Conservation (phyloP, 768 basidiomycete genomes). For the Rhodotorula sphaerocarpa region DNA sequence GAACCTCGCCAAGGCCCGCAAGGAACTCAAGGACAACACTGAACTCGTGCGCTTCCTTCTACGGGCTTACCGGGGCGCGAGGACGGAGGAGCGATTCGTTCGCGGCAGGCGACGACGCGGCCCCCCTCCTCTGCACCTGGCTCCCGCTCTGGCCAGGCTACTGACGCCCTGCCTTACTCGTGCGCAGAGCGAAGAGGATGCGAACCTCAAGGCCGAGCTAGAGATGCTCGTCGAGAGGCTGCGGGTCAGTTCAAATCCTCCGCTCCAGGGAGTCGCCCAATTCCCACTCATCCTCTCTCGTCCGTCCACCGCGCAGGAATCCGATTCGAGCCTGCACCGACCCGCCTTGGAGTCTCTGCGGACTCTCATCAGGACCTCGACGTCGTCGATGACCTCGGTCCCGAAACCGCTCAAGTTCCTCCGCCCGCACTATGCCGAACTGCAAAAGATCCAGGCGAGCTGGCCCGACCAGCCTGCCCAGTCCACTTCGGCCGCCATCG, state of each 20-base stretch:
- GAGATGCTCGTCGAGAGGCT: constrained; percentile 94
- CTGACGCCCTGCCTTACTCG: neutral
- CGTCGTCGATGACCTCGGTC: constrained; percentile 97
- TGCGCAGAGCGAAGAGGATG: constrained; percentile 83
- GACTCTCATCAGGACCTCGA: constrained; percentile 87
- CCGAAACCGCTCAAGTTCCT: constrained; percentile 98
- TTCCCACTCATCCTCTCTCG: neutral
- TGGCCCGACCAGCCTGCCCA: constrained; percentile 56
- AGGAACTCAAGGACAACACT: constrained; percentile 33
- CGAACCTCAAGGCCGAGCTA: constrained; percentile 81
- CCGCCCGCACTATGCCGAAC: constrained; percentile 80
- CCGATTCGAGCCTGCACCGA: constrained; percentile 70
- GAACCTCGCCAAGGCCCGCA: constrained; percentile 24
- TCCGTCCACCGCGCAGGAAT: constrained; percentile 55
- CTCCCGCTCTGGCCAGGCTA: neutral
- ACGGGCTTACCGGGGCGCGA: too few species aligned
- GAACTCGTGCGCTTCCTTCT: constrained; percentile 28
- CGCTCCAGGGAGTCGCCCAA: neutral
- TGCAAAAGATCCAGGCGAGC: constrained; percentile 72
- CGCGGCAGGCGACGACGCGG: neutral
- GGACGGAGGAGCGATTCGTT: too few species aligned
- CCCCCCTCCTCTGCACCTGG: neutral
- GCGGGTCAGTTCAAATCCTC: constrained; percentile 53
- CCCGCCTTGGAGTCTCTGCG: constrained; percentile 89
- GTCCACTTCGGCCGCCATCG: constrained; percentile 58